Conservation (phyloP, 495 filamentous ascomycete species). For the Penicillium angulare region DNA sequence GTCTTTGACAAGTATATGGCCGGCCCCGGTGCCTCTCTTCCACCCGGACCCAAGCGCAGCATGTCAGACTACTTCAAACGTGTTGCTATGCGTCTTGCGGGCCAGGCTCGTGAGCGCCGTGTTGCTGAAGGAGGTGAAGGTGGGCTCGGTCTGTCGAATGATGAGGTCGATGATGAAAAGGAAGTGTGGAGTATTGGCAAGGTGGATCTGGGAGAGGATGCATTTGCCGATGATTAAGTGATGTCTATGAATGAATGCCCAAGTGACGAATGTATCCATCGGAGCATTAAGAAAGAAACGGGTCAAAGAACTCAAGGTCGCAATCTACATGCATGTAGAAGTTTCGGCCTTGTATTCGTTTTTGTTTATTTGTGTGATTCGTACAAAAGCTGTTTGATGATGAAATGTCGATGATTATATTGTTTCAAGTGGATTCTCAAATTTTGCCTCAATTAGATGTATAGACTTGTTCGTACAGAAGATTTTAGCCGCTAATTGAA, state of each 20-base stretch:
- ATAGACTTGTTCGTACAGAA: too few species aligned
- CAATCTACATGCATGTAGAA: constrained; percentile 26
- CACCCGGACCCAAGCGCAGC: constrained; percentile 72
- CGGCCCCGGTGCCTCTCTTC: constrained; percentile 57
- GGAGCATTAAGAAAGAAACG: neutral
- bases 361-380: constrained; percentile 8
- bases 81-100: constrained; percentile 75
- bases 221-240: constrained; percentile 51
- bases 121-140: constrained; percentile 89
- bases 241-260: constrained; percentile 16
- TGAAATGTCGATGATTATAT: constrained; percentile 1
- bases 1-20: constrained; percentile 92
- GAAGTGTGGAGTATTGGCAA: constrained; percentile 95
- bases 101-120: constrained; percentile 79
- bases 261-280: neutral
- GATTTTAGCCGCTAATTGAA: too few species aligned
- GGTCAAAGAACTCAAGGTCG: constrained; percentile 16
- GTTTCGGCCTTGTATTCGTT: constrained; percentile 19
- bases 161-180: constrained; percentile 89
- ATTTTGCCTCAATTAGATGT: too few species aligned
- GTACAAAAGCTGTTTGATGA: constrained; percentile 27
- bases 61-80: constrained; percentile 98
- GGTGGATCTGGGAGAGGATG: constrained; percentile 73
- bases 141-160: constrained; percentile 77
- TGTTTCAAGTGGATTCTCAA: neutral